Evolutionary conservation across 2,329 filamentous ascomycete genomes (phyloP), one percentile per base, ranked within the genome.

Genomic region (Paraphaeosphaeria sporulosa): DNA sequence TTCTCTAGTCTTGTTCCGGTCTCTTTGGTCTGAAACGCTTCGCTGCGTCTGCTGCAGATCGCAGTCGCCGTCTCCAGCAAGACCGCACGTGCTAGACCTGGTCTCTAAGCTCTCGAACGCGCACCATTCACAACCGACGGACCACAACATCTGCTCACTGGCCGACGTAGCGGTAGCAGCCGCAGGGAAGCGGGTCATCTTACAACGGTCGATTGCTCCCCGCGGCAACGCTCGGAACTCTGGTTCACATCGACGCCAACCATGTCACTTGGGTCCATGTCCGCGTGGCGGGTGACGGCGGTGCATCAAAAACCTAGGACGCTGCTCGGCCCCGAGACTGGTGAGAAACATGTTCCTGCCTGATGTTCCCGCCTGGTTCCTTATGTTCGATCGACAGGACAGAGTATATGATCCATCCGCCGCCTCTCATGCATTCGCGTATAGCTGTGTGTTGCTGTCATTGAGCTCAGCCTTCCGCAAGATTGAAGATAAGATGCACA

Each of bases 21-120:
- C 13, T 19, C 17, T 25, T 10, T 9, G 4, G 19, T 38, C n/a
- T 51, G 32, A 38, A 30, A 49, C 46, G 32, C 27, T 34, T 21
- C 27, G 10, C 17, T 25, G 17, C 46, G 7, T 34, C 27, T 49
- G 27, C 46, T 32, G 46, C n/a, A 40, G 8, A 38, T 17, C 2
- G 12, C 36, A 32, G 54, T 58, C 60, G 54, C 58, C 48, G 53
- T 40, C 30, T 48, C 47, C 50, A 54, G 44, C 27, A 27, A 30
- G 7, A 44, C 9, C 1, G 19, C 42, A 15, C 4, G 44, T n/a
- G 30, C 44, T 47, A 47, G 44, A 47, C 44, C 19, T 15, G 44
- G 44, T 23, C 21, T 47, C 13, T 47, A 19, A 30, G 44, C 44
- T 47, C 44, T 47, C 44, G 4, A 47, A 27, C 23, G 36, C n/a